Base-by-base conservation (phyloP, 306 rosid species). In the Quercus engelmannii region DNA sequence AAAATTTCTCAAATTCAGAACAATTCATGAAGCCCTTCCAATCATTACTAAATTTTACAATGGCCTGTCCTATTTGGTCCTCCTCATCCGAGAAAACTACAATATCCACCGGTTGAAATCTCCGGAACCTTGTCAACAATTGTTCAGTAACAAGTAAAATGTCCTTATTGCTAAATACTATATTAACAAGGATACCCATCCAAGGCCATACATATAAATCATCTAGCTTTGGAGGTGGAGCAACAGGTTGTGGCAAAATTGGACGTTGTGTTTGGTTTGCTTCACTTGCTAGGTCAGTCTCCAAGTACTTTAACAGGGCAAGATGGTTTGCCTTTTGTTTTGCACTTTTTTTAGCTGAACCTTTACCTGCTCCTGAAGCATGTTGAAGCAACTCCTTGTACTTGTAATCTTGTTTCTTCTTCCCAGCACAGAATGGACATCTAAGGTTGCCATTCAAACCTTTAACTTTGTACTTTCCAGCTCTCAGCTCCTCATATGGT, bases 351-450 rank as follows among this genome's bases (percentile, higher is more conserved):
- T 88, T 90, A 5, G 97, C 89, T 14, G 98, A 92, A 77, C 99
- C 98, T 86, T 93, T 95, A 18, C 88, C 91, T 69, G 93, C 99
- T 79, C 99, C 99, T 1, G 96, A 84, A 54, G 99, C 97, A 87
- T 95, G 99, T 77, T 90, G 96, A 28, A 89, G 83, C 68, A 95
- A 71, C 25, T 95, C 99, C 80, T 95, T 95, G 68, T 76, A 95
- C 62, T 90, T 91, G 85, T 90, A 95, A 54, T 95, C 97, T 46
- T 92, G 99, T 68, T 93, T 95, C 89, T 93, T 93, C 87, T 95
- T 95, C 75, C 99, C 99, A 61, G 93, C 86, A 83, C 99, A 95
- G 73, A 90, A 95, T 20, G 99, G 99, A 43, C 98, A 95, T 79
- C 97, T 86, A 25, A 95, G 96, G 57, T 87, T 85, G 59, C 98